Conservation (phyloP, 768 basidiomycete genomes). For the Lyophyllum decastes region DNA sequence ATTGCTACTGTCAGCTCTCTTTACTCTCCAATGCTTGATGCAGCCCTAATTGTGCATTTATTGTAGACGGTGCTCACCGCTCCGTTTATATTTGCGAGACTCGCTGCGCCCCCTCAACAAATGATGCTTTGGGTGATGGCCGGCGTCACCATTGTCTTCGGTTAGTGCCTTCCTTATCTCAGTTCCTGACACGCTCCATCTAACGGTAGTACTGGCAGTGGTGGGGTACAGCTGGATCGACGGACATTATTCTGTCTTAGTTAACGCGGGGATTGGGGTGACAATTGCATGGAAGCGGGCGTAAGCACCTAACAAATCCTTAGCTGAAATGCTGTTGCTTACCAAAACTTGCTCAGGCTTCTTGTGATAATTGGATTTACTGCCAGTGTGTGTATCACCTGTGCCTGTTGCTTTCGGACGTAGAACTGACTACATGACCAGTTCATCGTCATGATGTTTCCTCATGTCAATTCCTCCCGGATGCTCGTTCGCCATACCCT, state of each 20-base stretch:
- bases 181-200: not conserved
- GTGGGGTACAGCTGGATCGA: slow-evolving; percentile 47
- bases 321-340: not conserved
- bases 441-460: slow-evolving; percentile 50
- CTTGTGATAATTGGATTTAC: slow-evolving; percentile 47
- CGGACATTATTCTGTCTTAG: slow-evolving; percentile 27
- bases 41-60: not conserved
- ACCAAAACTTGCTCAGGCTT: slow-evolving; percentile 24
- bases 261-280: slow-evolving; percentile 37
- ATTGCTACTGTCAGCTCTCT: slow-evolving; percentile 35
- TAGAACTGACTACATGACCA: slow-evolving; percentile 7
- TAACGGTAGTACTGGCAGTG: slow-evolving; percentile 21
- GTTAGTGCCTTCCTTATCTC: slow-evolving; percentile 16
- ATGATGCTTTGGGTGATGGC: slow-evolving; percentile 39
- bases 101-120: slow-evolving; percentile 34
- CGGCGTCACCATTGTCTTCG: slow-evolving; percentile 39
- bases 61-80: slow-evolving; percentile 34
- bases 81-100: slow-evolving; percentile 35
- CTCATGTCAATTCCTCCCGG: slow-evolving; percentile 42
- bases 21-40: not conserved
- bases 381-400: slow-evolving; percentile 35
- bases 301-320: slow-evolving; percentile 27
- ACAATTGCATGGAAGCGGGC: slow-evolving; percentile 43
- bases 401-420: not conserved
- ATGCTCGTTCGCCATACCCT: slow-evolving; percentile 43